phyloP scores from a whole-genome alignment of 1,284 basidiomycete genomes.

The Cutaneotrichosporon daszewskae region DNA sequence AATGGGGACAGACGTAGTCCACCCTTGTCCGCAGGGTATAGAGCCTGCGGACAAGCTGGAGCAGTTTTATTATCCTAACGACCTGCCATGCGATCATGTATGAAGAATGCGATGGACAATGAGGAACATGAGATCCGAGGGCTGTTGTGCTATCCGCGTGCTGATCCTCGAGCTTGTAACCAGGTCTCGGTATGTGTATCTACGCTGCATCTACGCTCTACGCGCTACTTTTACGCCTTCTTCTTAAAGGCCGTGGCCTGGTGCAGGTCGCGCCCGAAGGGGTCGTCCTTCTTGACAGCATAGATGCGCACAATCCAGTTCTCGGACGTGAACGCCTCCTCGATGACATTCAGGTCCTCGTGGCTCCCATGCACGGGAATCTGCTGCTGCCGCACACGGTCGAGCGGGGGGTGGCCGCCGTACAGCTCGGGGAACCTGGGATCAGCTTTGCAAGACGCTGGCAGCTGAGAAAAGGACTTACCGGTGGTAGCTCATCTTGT shows the following conservation, averaged over 20 bases:
- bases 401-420: slow-evolving; percentile 64
- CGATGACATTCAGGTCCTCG: slow-evolving; percentile 68
- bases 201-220: slow-evolving; percentile 1
- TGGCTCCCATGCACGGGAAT: slow-evolving; percentile 66
- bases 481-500: slow-evolving; percentile 96
- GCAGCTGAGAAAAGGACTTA: slow-evolving; percentile 44
- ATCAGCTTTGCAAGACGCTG: slow-evolving; percentile 1
- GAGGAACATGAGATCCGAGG: background rate
- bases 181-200: background rate
- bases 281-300: slow-evolving; percentile 90
- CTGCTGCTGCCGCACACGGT: slow-evolving; percentile 77
- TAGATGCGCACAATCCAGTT: slow-evolving; percentile 99
- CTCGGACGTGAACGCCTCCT: slow-evolving; percentile 94
- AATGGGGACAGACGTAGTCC: too few species aligned
- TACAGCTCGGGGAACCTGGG: slow-evolving; percentile 80
- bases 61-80: too few species aligned
- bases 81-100: too few species aligned
- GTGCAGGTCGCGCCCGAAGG: slow-evolving; percentile 80
- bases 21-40: too few species aligned
- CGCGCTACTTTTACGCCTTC: background rate
- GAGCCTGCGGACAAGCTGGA: too few species aligned
- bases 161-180: too few species aligned
- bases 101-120: too few species aligned
- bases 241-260: slow-evolving; percentile 72
- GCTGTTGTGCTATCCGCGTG: too few species aligned